Base-by-base conservation (phyloP, 208 protist species). In the Acanthamoeba castellanii region DNA sequence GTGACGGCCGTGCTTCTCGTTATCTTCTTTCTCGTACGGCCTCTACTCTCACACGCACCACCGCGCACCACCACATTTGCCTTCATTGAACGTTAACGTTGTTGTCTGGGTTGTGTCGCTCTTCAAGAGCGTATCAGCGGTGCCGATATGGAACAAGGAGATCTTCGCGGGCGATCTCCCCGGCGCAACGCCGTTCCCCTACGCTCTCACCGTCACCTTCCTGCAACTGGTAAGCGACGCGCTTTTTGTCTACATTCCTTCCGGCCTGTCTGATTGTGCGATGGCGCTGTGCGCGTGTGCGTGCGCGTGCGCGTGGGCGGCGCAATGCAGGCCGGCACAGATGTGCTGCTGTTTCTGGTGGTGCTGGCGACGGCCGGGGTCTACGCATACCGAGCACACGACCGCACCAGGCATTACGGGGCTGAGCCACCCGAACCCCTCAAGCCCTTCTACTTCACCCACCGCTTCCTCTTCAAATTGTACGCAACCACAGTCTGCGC, bases 381-480 rank as follows among this genome's bases (percentile, higher is more conserved):
- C 27, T 11, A 87, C n/a, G 8, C 30, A 4, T 87, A 37, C 47
- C 47, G 45, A 59, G 16, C 8, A 20, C 37, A 8, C 37, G 9
- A 0, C 76, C 76, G 16, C 47, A 34, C 37, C 70, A 9, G 4
- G 27, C 7, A 22, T 25, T 25, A 25, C 57, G 0, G 18, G 18
- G n/a, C 18, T 13, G 66, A 74, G 30, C 30, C 18, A 27, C 66
- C 66, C 14, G 55, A 2, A 14, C 55, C 55, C 14, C 14, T 11
- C 27, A 22, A 78, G 34, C 70, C 78, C 16, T 87, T 87, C 78
- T 87, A 87, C 78, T 87, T 87, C 78, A 87, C 78, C 14, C 78
- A 87, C 78, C 45, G 78, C 9, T 87, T 87, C 13, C 45, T n/a
- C 6, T 87, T 87, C 78, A 87, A 87, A 37, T 27, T 87, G 78